phyloP scores from a whole-genome alignment of 2,329 filamentous ascomycete genomes.

The Knufia fluminis region DNA sequence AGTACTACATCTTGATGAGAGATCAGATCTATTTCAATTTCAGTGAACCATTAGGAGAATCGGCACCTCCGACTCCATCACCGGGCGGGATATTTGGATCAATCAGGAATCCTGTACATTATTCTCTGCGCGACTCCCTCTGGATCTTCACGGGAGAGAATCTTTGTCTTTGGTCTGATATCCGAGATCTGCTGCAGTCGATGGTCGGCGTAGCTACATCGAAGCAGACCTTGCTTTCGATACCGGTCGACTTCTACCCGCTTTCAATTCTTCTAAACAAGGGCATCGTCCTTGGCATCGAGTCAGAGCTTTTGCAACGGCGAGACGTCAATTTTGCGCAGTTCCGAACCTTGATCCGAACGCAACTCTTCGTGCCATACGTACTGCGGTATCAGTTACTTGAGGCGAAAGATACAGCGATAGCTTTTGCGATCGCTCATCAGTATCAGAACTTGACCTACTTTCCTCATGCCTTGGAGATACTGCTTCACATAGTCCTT shows the following conservation, averaged over 20 bases:
- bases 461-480: slow-evolving; percentile 84
- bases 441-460: slow-evolving; percentile 83
- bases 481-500: slow-evolving; percentile 83
- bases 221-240: slow-evolving; percentile 49
- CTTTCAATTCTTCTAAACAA: slow-evolving; percentile 80
- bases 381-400: slow-evolving; percentile 71
- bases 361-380: slow-evolving; percentile 85
- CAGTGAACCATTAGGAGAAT: slow-evolving; percentile 38
- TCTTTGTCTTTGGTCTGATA: slow-evolving; percentile 79
- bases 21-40: slow-evolving; percentile 57
- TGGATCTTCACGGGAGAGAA: slow-evolving; percentile 90
- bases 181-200: slow-evolving; percentile 65
- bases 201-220: slow-evolving; percentile 9
- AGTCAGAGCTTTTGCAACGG: slow-evolving; percentile 86
- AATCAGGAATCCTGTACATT: slow-evolving; percentile 32
- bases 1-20: slow-evolving; percentile 87
- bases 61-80: slow-evolving; percentile 41
- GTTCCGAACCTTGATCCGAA: slow-evolving; percentile 79
- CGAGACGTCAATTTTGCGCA: slow-evolving; percentile 86
- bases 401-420: slow-evolving; percentile 60
- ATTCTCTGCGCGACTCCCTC: slow-evolving; percentile 70
- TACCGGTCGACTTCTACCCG: slow-evolving; percentile 92
- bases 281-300: slow-evolving; percentile 80
- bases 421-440: slow-evolving; percentile 71
- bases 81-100: slow-evolving; percentile 37